A percentile compares a stretch with the other conserved stretches of the same genome.
Conservation (phyloP, 2,329 filamentous ascomycete genomes). For the Echinosphaeria canescens region DNA sequence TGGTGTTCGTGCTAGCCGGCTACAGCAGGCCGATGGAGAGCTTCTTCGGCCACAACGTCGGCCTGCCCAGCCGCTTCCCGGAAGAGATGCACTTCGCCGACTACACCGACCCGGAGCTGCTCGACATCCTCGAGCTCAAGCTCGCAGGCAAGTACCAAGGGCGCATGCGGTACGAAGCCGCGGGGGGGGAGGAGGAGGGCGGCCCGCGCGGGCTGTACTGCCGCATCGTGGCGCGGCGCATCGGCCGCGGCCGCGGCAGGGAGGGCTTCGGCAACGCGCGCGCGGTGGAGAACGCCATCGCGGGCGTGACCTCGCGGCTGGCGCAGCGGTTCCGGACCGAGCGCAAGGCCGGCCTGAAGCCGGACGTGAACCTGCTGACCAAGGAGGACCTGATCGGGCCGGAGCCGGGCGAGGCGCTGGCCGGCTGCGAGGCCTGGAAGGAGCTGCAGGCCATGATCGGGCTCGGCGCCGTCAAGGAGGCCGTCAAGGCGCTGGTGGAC, state of each 20-base stretch:
- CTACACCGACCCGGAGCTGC: slow-evolving; percentile 42
- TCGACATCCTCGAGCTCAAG: slow-evolving; percentile 31
- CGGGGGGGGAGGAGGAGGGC: too few species aligned
- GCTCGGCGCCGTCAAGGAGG: slow-evolving; percentile 36
- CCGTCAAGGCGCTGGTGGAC: slow-evolving; percentile 34
- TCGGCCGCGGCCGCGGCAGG: slow-evolving; percentile 38
- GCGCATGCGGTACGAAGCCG: slow-evolving; percentile 35
- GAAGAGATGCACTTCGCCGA: slow-evolving; percentile 44
- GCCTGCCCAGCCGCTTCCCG: slow-evolving; percentile 48
- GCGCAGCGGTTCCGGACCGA: slow-evolving; percentile 27
- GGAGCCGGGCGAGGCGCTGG: slow-evolving; percentile 31
- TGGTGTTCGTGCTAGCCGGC: slow-evolving; percentile 53
- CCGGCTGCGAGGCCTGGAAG: slow-evolving; percentile 29
- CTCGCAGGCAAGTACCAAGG: slow-evolving; percentile 29
- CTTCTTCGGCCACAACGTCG: slow-evolving; percentile 56
- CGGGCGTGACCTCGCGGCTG: slow-evolving; percentile 33
- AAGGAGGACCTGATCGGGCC: slow-evolving; percentile 54
- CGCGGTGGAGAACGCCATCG: slow-evolving; percentile 38
- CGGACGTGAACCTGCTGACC: slow-evolving; percentile 36
- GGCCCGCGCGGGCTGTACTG: slow-evolving; percentile 37
- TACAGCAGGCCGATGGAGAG: slow-evolving; percentile 57
- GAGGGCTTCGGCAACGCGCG: slow-evolving; percentile 57
- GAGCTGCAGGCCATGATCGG: slow-evolving; percentile 37
- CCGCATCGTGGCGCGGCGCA: slow-evolving; percentile 35
- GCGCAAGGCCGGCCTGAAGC: slow-evolving; percentile 13